Base-by-base conservation (phyloP, 1,139 yeast species). In the Wickerhamomyces sp. region DNA sequence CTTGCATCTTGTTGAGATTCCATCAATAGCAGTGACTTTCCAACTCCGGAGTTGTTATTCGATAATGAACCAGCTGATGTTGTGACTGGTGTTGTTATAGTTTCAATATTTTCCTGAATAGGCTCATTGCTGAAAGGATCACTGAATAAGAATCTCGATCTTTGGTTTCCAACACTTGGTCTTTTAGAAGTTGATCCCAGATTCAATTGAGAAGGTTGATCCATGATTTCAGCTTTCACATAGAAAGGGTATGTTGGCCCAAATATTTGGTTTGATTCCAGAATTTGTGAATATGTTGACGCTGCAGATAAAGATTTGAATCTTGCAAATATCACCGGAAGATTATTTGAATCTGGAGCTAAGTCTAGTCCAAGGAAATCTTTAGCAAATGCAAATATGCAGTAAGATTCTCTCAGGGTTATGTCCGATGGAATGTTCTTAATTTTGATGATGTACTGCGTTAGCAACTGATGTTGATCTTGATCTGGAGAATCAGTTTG, bases 301-400 rank as follows among this genome's bases (percentile, higher is more conserved):
- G 94, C 93, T 37, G 88, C 74, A 50, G 76, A 75, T 41, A 77
- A 62, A 42, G 83, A 76, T 53, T 75, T 77, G 67, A 89, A 87
- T 57, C 73, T 79, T 7, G 93, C 95, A 48, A 70, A 67, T 34
- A 84, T 71, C 33, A 72, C 68, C 2, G 56, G 58, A 36, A 45
- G 43, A 42, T 46, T 55, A 45, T 41, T 54, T 18, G 56, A 58
- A 47, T 57, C 54, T 37, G 54, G 47, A 15, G 54, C 14, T 10
- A 88, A 64, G 54, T 87, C 95, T 43, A 86, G 74, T 53, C 71
- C 65, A 34, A 81, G 62, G 54, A 85, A 88, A 56, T 88, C 95
- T 47, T 76, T 72, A 18, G 95, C 95, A 54, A 91, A 73, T 8
- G 96, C 78, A 62, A 91, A 91, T 32, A 91, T 73, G 34, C 87